Conservation (phyloP, 208 protist species). For the Angomonas ambiguus region DNA sequence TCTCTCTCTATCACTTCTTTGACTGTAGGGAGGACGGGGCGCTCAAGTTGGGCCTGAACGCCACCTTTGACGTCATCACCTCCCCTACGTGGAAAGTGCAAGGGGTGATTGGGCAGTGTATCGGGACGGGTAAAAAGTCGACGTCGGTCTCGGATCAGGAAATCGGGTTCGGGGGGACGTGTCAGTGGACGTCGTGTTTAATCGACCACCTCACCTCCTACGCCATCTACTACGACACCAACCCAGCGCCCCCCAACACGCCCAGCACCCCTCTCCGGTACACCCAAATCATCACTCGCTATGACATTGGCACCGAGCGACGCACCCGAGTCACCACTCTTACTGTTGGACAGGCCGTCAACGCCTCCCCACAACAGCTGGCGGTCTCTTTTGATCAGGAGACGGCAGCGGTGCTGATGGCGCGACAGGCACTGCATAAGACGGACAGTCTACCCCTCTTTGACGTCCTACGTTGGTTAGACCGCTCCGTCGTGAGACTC, state of each 20-base stretch:
- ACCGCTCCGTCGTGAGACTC: conserved; percentile 97
- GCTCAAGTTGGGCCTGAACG: conserved; percentile 94
- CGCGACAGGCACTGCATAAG: conserved; percentile 95
- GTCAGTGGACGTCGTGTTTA: conserved; percentile 95
- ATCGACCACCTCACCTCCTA: conserved; percentile 92
- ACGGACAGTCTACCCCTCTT: conserved; percentile 94
- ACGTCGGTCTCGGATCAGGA: conserved; percentile 79
- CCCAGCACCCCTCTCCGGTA: conserved; percentile 49
- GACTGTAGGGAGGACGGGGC: conserved; percentile 66
- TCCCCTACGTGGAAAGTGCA: conserved; percentile 94
- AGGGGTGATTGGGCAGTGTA: conserved; percentile 91
- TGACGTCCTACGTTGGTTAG: conserved; percentile 98
- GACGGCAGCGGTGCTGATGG: conserved; percentile 96
- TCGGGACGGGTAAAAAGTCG: conserved; percentile 92
- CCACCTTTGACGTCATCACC: conserved; percentile 94
- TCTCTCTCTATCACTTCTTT: conserved; percentile 92
- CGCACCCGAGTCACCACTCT: conserved; percentile 90
- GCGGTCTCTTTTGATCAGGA: conserved; percentile 96
- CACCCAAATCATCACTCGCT: conserved; percentile 95
- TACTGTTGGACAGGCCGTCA: conserved; percentile 36
- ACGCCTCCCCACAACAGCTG: conserved; percentile 60
- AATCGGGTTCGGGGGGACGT: conserved; percentile 97
- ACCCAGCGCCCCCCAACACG: conserved; percentile 29
- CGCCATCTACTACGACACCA: conserved; percentile 97
- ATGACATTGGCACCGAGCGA: conserved; percentile 87